Percentiles rank a stretch among this genome's conserved stretches.
Evolutionary conservation across 768 basidiomycete genomes (phyloP).

Genomic region (Neoboletus magnificus): DNA sequence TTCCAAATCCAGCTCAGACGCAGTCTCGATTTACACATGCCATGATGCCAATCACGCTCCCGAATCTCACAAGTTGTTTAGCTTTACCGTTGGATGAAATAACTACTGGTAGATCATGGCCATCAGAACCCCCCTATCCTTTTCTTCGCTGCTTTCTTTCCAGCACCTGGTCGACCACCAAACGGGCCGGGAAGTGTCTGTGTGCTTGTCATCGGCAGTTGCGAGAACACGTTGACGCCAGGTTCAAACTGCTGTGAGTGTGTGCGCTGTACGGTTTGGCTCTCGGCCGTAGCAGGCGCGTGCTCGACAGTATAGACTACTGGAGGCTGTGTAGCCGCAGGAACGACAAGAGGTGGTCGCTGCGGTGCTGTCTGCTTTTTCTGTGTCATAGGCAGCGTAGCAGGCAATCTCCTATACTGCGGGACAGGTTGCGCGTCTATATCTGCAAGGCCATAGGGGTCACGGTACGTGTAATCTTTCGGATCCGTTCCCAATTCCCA

Average conservation of each 20-base stretch:
- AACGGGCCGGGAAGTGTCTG: constrained; percentile 69
- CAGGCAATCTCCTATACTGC: constrained; percentile 10
- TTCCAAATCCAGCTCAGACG: constrained; percentile 19
- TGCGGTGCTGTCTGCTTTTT: constrained; percentile 24
- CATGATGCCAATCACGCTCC: neutral
- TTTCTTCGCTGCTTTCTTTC: constrained; percentile 59
- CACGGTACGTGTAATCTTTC: constrained; percentile 46
- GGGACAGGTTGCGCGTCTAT: constrained; percentile 16
- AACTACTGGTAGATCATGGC: neutral
- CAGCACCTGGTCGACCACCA: constrained; percentile 52
- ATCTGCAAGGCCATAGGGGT: constrained; percentile 48
- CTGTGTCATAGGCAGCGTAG: constrained; percentile 11
- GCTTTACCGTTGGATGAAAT: neutral
- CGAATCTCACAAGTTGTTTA: constrained; percentile 2
- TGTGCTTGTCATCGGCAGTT: constrained; percentile 56
- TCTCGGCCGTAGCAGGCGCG: constrained; percentile 1
- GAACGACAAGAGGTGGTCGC: constrained; percentile 40
- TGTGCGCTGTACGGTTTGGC: constrained; percentile 13
- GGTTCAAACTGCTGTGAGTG: constrained; percentile 17
- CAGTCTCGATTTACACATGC: neutral
- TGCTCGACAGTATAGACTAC: constrained; percentile 7
- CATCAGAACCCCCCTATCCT: constrained; percentile 71
- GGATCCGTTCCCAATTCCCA: constrained; percentile 62
- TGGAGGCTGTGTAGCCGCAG: constrained; percentile 24
- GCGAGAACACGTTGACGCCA: constrained; percentile 27